phyloP scores from a whole-genome alignment of 257 asterid species.

The Gynochthodes officinalis region DNA sequence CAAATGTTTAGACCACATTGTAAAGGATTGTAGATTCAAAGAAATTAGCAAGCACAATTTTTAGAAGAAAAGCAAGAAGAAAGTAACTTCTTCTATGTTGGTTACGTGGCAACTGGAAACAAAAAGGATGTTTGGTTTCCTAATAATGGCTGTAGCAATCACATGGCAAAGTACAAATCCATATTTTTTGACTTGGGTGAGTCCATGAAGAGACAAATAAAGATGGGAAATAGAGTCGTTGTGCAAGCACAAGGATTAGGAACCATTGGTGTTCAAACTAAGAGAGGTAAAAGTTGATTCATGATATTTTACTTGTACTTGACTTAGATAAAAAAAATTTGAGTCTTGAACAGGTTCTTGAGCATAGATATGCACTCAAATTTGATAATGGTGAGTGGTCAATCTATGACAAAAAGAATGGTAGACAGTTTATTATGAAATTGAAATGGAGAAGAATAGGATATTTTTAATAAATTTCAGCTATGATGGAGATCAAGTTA shows the following conservation, averaged over 20 bases:
- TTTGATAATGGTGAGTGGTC: too few relatives aligned
- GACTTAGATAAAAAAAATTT: neutral
- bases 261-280: neutral
- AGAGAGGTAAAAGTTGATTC: neutral
- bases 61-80: neutral
- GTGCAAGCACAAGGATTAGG: neutral
- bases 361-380: neutral
- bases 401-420: too few relatives aligned
- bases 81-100: neutral
- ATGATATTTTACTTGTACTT: neutral
- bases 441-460: neutral
- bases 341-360: neutral
- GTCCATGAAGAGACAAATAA: neutral
- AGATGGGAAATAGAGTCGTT: conserved; percentile 1
- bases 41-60: too few relatives aligned
- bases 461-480: neutral
- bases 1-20: neutral
- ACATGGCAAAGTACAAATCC: neutral
- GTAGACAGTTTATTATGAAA: neutral
- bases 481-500: neutral
- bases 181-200: neutral
- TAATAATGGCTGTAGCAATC: too few relatives aligned
- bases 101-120: neutral
- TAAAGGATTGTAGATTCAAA: too few relatives aligned
- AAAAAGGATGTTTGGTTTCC: too few relatives aligned